These are phyloP conservation scores for Fonsecaea nubica DNA, from an alignment of 2,329 filamentous ascomycete species.

Conservation along the genomic window DNA sequence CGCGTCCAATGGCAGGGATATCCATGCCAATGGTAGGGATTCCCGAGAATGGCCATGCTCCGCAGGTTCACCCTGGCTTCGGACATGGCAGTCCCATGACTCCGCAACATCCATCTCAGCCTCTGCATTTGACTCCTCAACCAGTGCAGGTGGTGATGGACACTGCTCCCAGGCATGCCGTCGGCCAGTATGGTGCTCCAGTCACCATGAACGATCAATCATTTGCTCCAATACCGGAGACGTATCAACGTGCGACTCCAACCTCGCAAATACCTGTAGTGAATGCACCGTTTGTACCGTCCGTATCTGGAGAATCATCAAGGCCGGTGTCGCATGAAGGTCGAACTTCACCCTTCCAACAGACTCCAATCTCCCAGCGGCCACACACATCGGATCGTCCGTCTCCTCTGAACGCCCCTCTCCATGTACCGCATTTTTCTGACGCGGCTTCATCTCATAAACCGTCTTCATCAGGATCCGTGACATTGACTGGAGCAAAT, in stretches of 20 bases:
- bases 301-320: constrained; percentile 26
- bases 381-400: constrained; percentile 19
- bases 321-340: constrained; percentile 34
- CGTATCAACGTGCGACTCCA: constrained; percentile 10
- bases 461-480: constrained; percentile 20
- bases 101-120: constrained; percentile 41
- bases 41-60: constrained; percentile 25
- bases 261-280: constrained; percentile 6
- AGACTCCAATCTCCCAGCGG: constrained; percentile 25
- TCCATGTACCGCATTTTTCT: constrained; percentile 2
- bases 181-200: constrained; percentile 11
- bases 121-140: constrained; percentile 7
- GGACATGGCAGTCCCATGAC: constrained; percentile 12
- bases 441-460: constrained; percentile 13
- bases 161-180: not conserved
- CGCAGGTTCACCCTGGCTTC: constrained; percentile 17
- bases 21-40: constrained; percentile 27
- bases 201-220: constrained; percentile 5
- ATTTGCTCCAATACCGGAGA: not conserved
- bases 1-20: constrained; percentile 15
- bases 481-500: constrained; percentile 43
- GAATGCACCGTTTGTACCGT: constrained; percentile 16
- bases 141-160: not conserved
- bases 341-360: constrained; percentile 26
- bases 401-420: constrained; percentile 26